Evolutionary conservation across 2,329 filamentous ascomycete genomes (phyloP).

Genomic region (Fusarium protoensiforme): DNA sequence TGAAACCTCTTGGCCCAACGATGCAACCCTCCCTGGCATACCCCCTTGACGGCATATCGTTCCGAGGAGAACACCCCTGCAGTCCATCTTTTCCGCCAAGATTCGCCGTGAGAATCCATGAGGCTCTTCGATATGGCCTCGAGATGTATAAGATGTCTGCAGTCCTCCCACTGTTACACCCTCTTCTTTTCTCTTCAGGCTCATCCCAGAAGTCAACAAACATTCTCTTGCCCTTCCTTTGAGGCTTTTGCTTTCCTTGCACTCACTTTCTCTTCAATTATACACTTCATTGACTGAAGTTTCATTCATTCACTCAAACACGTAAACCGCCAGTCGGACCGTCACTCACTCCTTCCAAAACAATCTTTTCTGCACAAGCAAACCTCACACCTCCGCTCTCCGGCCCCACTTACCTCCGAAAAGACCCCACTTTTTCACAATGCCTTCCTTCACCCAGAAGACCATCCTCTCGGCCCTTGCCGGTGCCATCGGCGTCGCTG

Average conservation of each 20-base stretch:
- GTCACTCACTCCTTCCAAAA: constrained; percentile 13
- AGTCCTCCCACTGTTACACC: background rate
- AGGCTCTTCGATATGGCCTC: constrained; percentile 13
- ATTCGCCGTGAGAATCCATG: constrained; percentile 17
- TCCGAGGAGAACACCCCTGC: constrained; percentile 18
- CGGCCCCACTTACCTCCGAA: constrained; percentile 8
- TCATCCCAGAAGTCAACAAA: constrained; percentile 43
- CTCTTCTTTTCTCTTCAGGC: constrained; percentile 36
- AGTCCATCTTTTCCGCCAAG: constrained; percentile 13
- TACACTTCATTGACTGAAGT: constrained; percentile 49
- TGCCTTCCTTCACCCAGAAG: constrained; percentile 43
- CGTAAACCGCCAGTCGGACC: constrained; percentile 38
- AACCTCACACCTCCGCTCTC: background rate
- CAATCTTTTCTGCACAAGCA: background rate
- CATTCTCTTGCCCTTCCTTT: constrained; percentile 38
- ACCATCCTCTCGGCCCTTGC: constrained; percentile 41
- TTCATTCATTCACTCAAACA: constrained; percentile 38
- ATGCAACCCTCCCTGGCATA: constrained; percentile 23
- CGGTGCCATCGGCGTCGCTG: constrained; percentile 41
- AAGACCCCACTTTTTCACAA: constrained; percentile 27
- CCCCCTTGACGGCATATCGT: constrained; percentile 31
- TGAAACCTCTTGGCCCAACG: constrained; percentile 35
- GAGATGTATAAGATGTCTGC: constrained; percentile 27
- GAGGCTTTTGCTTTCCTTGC: constrained; percentile 37
- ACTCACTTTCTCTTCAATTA: constrained; percentile 29